Percentiles rank a stretch among this genome's conserved stretches.
Conservation (phyloP, 306 rosid genomes). For the Macrotyloma uniflorum region DNA sequence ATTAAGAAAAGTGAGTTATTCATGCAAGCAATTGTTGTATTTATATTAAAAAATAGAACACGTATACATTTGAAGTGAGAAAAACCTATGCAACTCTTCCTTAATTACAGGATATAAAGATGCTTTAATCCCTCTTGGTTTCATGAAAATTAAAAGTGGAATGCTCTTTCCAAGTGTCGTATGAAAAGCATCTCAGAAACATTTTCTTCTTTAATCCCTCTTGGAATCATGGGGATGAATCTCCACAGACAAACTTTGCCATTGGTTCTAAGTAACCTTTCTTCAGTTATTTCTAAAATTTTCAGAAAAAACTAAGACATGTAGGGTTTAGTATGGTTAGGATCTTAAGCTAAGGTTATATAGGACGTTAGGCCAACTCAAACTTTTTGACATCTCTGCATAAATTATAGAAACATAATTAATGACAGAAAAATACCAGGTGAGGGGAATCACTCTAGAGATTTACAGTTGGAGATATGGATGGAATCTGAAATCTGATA, state of each 20-base stretch:
- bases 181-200: background rate
- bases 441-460: background rate
- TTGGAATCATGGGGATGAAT: too few relatives aligned
- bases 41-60: background rate
- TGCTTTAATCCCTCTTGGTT: background rate
- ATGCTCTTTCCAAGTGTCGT: background rate
- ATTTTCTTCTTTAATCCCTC: too few relatives aligned
- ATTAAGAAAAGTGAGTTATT: background rate
- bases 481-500: conserved; percentile 19
- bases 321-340: background rate
- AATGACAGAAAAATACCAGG: background rate
- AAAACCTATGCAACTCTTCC: background rate
- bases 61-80: background rate
- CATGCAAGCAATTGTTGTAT: background rate
- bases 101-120: background rate
- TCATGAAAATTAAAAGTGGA: background rate
- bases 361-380: background rate
- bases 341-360: too few relatives aligned
- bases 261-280: background rate
- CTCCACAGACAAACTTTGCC: background rate
- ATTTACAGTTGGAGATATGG: background rate
- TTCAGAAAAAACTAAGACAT: background rate
- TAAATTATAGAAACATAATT: background rate
- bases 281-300: background rate
- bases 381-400: background rate